Percentiles rank a stretch among this genome's conserved stretches.
phyloP scores from a whole-genome alignment of 2,329 filamentous ascomycete genomes.

The Biscogniauxia mediterranea region DNA sequence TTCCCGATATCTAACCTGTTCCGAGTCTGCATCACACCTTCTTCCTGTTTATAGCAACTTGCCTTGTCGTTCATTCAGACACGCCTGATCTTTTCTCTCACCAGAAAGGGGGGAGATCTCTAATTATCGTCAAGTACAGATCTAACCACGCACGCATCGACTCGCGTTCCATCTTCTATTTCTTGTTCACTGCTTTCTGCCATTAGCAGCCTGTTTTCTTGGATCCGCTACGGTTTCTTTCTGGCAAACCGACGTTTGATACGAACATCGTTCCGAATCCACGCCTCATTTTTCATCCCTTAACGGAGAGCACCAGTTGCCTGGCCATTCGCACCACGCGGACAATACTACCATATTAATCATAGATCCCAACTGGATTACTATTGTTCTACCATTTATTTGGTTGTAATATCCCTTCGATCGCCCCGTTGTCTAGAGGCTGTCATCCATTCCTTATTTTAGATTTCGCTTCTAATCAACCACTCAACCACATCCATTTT shows the following conservation, averaged over 20 bases:
- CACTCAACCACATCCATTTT: constrained; percentile 6
- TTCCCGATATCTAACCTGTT: constrained; percentile 4
- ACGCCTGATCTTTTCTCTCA: constrained; percentile 11
- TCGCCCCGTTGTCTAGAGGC: constrained; percentile 26
- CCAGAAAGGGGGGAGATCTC: constrained; percentile 18
- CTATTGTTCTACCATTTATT: constrained; percentile 25
- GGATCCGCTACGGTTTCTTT: constrained; percentile 29
- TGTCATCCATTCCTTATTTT: constrained; percentile 32
- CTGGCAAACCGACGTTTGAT: constrained; percentile 34
- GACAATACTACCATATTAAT: constrained; percentile 26
- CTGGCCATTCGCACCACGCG: constrained; percentile 17
- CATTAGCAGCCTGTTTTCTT: constrained; percentile 27
- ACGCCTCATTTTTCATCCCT: constrained; percentile 13
- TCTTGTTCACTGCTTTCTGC: constrained; percentile 32
- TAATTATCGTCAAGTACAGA: constrained; percentile 24
- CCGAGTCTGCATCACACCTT: constrained; percentile 13
- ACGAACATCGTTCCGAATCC: constrained; percentile 27
- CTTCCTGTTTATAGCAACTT: constrained; percentile 19
- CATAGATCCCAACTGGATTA: constrained; percentile 17
- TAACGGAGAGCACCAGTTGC: constrained; percentile 23
- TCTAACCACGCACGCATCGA: constrained; percentile 19
- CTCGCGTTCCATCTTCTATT: constrained; percentile 27
- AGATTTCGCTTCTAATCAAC: constrained; percentile 30
- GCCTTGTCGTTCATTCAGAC: constrained; percentile 29
- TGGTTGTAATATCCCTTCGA: constrained; percentile 35